Conservation (phyloP, 176 grass and related monocot species). For the Ensete glaucum region DNA sequence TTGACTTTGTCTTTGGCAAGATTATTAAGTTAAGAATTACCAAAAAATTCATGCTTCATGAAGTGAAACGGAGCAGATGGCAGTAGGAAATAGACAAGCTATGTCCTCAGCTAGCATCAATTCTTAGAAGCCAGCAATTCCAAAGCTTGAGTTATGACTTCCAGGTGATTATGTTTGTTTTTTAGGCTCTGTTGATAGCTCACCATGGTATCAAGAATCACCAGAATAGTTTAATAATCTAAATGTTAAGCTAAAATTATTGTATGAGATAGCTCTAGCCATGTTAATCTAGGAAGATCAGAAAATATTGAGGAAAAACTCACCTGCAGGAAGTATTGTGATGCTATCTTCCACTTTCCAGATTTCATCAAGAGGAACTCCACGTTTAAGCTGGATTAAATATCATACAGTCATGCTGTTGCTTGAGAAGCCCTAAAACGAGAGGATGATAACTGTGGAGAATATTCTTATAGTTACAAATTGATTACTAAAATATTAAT, state of each 20-base stretch:
- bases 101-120: too few relatives aligned
- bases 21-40: too few relatives aligned
- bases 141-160: too few relatives aligned
- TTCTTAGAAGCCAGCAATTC: too few relatives aligned
- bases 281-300: background rate
- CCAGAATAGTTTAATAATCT: too few relatives aligned
- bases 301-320: background rate
- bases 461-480: background rate
- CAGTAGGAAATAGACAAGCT: too few relatives aligned
- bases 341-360: slow-evolving; percentile 42
- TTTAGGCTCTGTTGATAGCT: too few relatives aligned
- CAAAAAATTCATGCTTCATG: too few relatives aligned
- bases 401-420: slow-evolving; percentile 27
- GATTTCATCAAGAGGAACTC: slow-evolving; percentile 53
- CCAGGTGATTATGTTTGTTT: too few relatives aligned
- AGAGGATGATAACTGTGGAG: background rate
- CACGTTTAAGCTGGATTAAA: slow-evolving; percentile 62
- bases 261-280: background rate
- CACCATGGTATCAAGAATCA: too few relatives aligned
- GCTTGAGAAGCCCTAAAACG: slow-evolving; percentile 14
- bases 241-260: background rate
- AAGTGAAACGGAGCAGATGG: too few relatives aligned
- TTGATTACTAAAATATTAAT: background rate
- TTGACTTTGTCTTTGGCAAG: too few relatives aligned
- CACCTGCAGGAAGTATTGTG: slow-evolving; percentile 6